Percentiles rank a stretch among this genome's conserved stretches.
Evolutionary conservation across 1,139 yeast species (phyloP).

Genomic region (Hemisphaericaspora subhashii): DNA sequence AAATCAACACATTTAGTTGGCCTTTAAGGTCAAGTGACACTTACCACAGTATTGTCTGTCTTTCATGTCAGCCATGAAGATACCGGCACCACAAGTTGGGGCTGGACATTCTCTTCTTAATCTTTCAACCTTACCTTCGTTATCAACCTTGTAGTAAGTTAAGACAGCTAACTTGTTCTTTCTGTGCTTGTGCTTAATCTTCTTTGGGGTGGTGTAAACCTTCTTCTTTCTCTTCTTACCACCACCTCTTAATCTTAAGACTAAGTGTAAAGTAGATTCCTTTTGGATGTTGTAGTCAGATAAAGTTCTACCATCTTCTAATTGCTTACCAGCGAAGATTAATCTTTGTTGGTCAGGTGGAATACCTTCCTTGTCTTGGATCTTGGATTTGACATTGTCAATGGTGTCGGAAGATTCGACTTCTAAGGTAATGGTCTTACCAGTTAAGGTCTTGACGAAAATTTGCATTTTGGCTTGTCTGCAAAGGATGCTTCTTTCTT

Average conservation of each 20-base stretch:
- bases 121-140: slow-evolving; percentile 98
- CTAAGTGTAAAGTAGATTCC: slow-evolving; percentile 98
- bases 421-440: slow-evolving; percentile 99
- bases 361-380: slow-evolving; percentile 99
- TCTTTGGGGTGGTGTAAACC: slow-evolving; percentile 99
- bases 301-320: slow-evolving; percentile 98
- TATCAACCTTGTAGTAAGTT: slow-evolving; percentile 98
- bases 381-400: slow-evolving; percentile 98
- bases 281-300: slow-evolving; percentile 99
- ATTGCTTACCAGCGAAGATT: slow-evolving; percentile 99
- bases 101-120: slow-evolving; percentile 98
- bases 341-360: slow-evolving; percentile 99
- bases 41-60: slow-evolving; percentile 99
- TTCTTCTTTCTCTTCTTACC: slow-evolving; percentile 99
- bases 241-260: slow-evolving; percentile 99
- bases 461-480: slow-evolving; percentile 82
- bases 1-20: slow-evolving; percentile 32
- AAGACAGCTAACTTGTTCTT: slow-evolving; percentile 98
- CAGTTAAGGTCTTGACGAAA: slow-evolving; percentile 98
- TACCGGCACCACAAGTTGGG: slow-evolving; percentile 96
- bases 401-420: slow-evolving; percentile 99
- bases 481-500: slow-evolving; percentile 54
- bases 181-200: slow-evolving; percentile 99
- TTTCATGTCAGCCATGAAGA: slow-evolving; percentile 99
- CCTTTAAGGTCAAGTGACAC: slow-evolving; percentile 94